Percentiles rank a stretch among this genome's conserved stretches.
Evolutionary conservation across 345 rosid species (phyloP).

Genomic region (Chamaenerion angustifolium): DNA sequence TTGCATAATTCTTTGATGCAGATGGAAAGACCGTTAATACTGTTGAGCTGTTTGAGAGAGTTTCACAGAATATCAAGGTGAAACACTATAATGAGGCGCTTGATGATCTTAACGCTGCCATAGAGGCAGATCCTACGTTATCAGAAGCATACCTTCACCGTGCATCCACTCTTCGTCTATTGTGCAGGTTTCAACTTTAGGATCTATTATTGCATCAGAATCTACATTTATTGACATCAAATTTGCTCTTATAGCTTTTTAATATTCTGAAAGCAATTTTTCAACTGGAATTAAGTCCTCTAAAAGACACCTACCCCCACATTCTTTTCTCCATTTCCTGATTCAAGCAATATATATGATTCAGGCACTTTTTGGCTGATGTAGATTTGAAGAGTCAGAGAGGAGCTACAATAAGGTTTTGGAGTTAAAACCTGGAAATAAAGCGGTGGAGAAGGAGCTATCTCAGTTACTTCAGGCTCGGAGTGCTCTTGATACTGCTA

Average conservation of each 20-base stretch:
- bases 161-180: slow-evolving; percentile 68
- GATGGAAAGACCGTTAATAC: slow-evolving; percentile 52
- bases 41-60: slow-evolving; percentile 67
- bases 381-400: slow-evolving; percentile 88
- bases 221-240: too few relatives aligned
- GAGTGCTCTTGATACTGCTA: slow-evolving; percentile 70
- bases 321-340: slow-evolving; percentile 10
- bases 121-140: slow-evolving; percentile 76
- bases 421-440: slow-evolving; percentile 58
- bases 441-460: slow-evolving; percentile 76
- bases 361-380: slow-evolving; percentile 19
- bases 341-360: slow-evolving; percentile 21
- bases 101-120: slow-evolving; percentile 85
- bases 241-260: neutral
- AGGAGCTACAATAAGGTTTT: slow-evolving; percentile 47
- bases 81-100: slow-evolving; percentile 79
- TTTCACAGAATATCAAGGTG: slow-evolving; percentile 61
- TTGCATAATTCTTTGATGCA: slow-evolving; percentile 9
- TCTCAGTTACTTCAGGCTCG: slow-evolving; percentile 80
- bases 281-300: too few relatives aligned
- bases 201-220: too few relatives aligned
- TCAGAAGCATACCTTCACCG: slow-evolving; percentile 76
- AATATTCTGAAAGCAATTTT: neutral
- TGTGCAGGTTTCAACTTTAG: slow-evolving; percentile 55
- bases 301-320: slow-evolving; percentile 3